Evolutionary conservation across 306 rosid genomes (phyloP).

Genomic region (Alnus glutinosa): DNA sequence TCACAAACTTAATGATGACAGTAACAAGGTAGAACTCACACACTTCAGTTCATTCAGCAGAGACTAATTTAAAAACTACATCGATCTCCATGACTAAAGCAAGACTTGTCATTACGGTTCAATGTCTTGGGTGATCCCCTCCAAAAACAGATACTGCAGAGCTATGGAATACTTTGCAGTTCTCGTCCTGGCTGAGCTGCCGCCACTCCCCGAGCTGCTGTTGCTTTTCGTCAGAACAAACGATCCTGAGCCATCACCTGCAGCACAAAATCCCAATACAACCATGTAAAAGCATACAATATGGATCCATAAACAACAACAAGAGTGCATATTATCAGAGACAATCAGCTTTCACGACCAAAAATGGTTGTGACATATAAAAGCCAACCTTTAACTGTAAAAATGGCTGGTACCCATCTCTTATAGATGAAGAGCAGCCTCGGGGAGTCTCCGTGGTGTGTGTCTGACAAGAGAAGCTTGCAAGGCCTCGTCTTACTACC

Average conservation of each 20-base stretch:
- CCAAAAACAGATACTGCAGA: constrained; percentile 69
- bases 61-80: neutral
- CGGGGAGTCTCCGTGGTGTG: constrained; percentile 75
- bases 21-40: neutral
- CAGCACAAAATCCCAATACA: constrained; percentile 30
- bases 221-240: constrained; percentile 53
- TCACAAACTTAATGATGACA: neutral
- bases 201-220: constrained; percentile 35
- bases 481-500: constrained; percentile 62
- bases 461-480: constrained; percentile 79
- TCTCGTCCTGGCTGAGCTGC: constrained; percentile 26
- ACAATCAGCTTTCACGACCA: neutral
- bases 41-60: neutral
- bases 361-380: neutral
- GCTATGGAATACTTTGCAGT: constrained; percentile 78
- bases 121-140: constrained; percentile 45
- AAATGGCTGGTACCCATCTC: constrained; percentile 79
- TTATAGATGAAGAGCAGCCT: constrained; percentile 83
- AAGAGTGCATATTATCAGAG: neutral
- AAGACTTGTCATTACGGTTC: constrained; percentile 1
- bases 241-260: constrained; percentile 64
- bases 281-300: neutral
- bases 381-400: constrained; percentile 66
- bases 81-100: neutral
- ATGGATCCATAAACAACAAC: constrained; percentile 5